Percentiles rank a stretch among this genome's conserved stretches.
These are phyloP conservation scores for Pyrus bretschneideri DNA, from an alignment of 306 rosid genomes.

Conservation along the genomic window DNA sequence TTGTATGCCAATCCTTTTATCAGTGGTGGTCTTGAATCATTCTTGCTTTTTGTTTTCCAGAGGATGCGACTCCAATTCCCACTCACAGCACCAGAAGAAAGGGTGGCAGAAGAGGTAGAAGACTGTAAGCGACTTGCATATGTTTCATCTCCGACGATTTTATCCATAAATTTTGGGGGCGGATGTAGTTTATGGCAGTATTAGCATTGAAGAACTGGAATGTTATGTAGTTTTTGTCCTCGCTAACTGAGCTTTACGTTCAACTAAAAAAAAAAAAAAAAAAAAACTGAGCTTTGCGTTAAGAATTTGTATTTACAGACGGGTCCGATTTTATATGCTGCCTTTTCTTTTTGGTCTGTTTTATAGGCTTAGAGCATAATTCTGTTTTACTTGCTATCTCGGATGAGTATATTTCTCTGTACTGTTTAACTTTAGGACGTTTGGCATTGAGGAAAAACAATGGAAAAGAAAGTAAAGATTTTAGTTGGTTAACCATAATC, in stretches of 20 bases:
- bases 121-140: constrained; percentile 36
- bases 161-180: background rate
- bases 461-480: background rate
- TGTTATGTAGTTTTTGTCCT: too few species aligned
- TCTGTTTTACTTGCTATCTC: background rate
- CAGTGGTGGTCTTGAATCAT: background rate
- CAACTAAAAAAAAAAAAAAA: too few species aligned
- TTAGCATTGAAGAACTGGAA: background rate
- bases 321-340: background rate
- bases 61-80: constrained; percentile 80
- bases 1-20: background rate
- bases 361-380: background rate
- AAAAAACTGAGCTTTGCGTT: background rate
- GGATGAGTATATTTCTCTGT: background rate
- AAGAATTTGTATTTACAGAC: background rate
- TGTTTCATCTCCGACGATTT: background rate
- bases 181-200: background rate
- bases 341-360: background rate
- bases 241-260: background rate
- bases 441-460: too few species aligned
- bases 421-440: too few species aligned
- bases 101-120: constrained; percentile 84
- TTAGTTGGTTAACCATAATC: background rate
- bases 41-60: constrained; percentile 25
- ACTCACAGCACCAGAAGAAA: constrained; percentile 72